Base-by-base conservation (phyloP, 306 rosid genomes). In the Lablab purpureus region DNA sequence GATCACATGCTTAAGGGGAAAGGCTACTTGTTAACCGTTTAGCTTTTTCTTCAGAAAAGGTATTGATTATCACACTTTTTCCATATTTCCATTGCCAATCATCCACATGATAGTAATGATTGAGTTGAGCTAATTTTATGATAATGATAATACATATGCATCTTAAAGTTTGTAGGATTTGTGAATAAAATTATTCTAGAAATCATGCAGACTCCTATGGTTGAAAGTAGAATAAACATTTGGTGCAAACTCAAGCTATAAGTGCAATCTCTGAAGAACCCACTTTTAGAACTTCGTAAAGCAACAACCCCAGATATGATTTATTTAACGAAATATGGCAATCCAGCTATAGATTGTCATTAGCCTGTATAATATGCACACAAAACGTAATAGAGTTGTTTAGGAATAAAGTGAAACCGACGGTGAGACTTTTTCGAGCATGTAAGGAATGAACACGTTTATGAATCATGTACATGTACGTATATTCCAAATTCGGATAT, bases 321-420 rank as follows among this genome's bases (percentile, higher is more conserved):
- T 59, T 59, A 68, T 70, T 40, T 46, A 56, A 70, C 59, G 25
- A 67, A 32, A 68, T 58, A 36, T 67, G 49, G 55, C n/a, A 64
- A 84, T 63, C 27, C 32, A 64, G 10, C 56, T 27, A 28, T 32
- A 23, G 4, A 34, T n/a, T 21, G 30, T 63, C 25, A 32, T 32
- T 63, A 30, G 45, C 8, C 0, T 34, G 23, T 14, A 22, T 21
- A 19, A 72, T 59, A 74, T 10, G 40, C 40, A 30, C 62, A 54
- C 11, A 67, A 43, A 54, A 41, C 4, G 12, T 45, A 59, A 11
- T n/a, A 37, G 71, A 8, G 10, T 28, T 30, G 60, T 67, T 56
- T 28, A 70, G 22, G 56, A 22, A 37, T 0, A 54, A 54, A 74
- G 49, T 18, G 21, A 46, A 62, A 60, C 28, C 55, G 59, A 84